These are phyloP conservation scores for Oryza punctata DNA, from an alignment of 176 grass and related monocot genomes.

Conservation along the genomic window DNA sequence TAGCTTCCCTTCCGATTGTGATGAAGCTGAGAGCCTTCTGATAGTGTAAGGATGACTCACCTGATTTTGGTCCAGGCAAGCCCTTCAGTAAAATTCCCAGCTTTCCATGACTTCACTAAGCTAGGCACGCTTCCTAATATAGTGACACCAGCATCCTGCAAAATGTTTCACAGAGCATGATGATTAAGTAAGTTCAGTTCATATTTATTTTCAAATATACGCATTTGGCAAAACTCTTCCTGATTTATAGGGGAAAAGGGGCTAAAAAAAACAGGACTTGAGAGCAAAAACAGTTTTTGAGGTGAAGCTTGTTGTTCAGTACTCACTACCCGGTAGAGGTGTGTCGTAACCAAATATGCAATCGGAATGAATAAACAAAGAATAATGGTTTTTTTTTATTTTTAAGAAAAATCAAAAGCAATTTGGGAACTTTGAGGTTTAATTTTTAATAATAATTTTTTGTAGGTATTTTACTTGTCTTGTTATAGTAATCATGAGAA, in stretches of 20 bases:
- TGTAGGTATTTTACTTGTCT: neutral
- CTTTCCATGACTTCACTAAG: constrained; percentile 89
- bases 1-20: constrained; percentile 19
- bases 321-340: neutral
- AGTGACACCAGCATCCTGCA: constrained; percentile 87
- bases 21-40: constrained; percentile 14
- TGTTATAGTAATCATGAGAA: neutral
- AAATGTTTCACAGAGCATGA: neutral
- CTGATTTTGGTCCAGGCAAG: constrained; percentile 95
- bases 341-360: neutral
- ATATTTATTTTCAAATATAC: constrained; percentile 13
- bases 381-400: neutral
- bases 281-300: constrained; percentile 8
- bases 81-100: constrained; percentile 65
- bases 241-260: neutral
- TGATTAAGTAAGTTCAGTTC: neutral
- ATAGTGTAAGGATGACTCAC: constrained; percentile 39
- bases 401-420: neutral
- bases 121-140: constrained; percentile 85
- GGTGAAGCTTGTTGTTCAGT: neutral
- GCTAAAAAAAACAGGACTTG: neutral
- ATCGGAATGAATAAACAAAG: neutral
- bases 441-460: neutral
- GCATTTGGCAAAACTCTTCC: neutral
- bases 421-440: neutral